phyloP scores from a whole-genome alignment of 2,329 filamentous ascomycete species.

The Diaporthe batatas region DNA sequence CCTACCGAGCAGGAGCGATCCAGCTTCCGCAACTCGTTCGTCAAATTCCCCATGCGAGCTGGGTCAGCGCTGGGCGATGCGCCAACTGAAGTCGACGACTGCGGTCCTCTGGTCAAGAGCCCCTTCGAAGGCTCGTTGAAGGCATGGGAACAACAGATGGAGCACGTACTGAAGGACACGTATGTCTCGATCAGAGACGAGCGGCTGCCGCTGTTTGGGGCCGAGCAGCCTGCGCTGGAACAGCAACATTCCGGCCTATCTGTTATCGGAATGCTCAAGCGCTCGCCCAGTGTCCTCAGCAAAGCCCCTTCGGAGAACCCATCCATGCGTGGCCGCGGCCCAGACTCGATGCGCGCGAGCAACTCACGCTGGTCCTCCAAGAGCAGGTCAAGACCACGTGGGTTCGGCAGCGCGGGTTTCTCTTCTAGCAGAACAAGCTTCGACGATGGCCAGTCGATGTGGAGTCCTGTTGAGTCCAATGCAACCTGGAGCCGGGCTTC shows the following conservation, averaged over 20 bases:
- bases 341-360: constrained; percentile 66
- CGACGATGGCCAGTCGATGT: constrained; percentile 89
- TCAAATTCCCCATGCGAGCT: constrained; percentile 60
- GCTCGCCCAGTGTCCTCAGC: constrained; percentile 91
- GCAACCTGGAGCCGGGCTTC: constrained; percentile 97
- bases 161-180: constrained; percentile 91
- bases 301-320: constrained; percentile 89
- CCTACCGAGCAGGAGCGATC: constrained; percentile 56
- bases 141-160: constrained; percentile 90
- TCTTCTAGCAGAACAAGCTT: constrained; percentile 94
- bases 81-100: constrained; percentile 63
- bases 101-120: constrained; percentile 82
- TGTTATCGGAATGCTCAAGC: constrained; percentile 82
- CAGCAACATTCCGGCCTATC: constrained; percentile 72
- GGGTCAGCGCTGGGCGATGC: constrained; percentile 58
- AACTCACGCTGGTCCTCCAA: constrained; percentile 86
- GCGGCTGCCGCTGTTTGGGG: constrained; percentile 87
- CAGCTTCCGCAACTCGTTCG: constrained; percentile 63
- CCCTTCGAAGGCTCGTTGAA: constrained; percentile 81
- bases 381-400: constrained; percentile 82
- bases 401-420: constrained; percentile 83
- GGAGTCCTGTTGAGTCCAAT: constrained; percentile 87
- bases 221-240: constrained; percentile 61
- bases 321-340: constrained; percentile 77
- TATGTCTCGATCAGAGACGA: constrained; percentile 91